These are phyloP conservation scores for Nannochloropsis gaditana DNA, from an alignment of 108 stramenopile species.

Conservation along the genomic window DNA sequence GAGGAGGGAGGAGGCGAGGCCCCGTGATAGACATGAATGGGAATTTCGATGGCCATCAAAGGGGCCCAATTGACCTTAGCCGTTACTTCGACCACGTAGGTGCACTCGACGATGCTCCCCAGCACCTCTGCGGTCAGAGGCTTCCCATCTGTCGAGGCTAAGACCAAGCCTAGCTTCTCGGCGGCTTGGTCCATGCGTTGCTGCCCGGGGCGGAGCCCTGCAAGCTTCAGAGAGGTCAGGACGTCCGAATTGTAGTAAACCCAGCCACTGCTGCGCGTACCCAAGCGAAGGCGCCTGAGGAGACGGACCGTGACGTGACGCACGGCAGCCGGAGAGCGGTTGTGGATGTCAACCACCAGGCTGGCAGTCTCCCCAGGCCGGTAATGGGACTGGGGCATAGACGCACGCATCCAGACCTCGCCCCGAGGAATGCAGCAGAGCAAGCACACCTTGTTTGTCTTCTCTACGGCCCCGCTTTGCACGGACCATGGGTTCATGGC, in stretches of 20 bases:
- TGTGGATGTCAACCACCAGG: background rate
- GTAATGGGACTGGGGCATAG: background rate
- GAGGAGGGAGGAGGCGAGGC: background rate
- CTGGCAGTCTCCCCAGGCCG: background rate
- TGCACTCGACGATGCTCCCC: background rate
- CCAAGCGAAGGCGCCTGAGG: background rate
- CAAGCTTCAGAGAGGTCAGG: background rate
- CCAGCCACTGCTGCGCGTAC: constrained; percentile 6
- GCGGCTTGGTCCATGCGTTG: background rate
- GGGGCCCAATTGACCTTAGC: constrained; percentile 19
- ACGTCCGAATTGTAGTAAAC: background rate
- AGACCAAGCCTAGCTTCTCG: background rate
- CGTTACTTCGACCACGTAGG: background rate
- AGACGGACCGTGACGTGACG: background rate
- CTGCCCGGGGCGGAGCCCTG: background rate
- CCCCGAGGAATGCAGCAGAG: background rate
- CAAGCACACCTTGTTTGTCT: background rate
- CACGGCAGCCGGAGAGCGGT: background rate
- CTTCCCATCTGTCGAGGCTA: background rate
- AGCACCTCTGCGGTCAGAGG: background rate
- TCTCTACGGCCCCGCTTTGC: background rate
- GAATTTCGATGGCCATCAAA: background rate
- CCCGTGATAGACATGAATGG: background rate
- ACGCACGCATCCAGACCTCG: background rate
- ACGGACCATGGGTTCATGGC: background rate